phyloP scores from a whole-genome alignment of 2,329 filamentous ascomycete species.

The Cladorrhinum sp. region DNA sequence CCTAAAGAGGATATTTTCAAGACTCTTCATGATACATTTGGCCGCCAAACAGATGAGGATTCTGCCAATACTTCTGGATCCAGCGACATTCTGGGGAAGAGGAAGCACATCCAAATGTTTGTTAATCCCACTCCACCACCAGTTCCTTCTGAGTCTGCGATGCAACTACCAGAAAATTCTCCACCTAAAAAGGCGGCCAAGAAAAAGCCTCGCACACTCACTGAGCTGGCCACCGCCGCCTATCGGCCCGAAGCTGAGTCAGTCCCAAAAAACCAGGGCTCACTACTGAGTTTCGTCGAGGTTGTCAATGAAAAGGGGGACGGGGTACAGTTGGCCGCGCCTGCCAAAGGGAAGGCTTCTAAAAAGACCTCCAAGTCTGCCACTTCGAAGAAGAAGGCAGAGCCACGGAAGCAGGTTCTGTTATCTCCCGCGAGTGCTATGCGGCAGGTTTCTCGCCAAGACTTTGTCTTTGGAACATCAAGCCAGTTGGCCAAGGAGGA shows the following conservation, averaged over 20 bases:
- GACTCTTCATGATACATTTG: conserved; percentile 43
- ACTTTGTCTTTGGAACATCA: conserved; percentile 81
- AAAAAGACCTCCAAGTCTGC: conserved; percentile 35
- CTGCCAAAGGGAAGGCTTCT: conserved; percentile 37
- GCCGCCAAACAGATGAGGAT: conserved; percentile 32
- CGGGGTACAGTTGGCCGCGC: conserved; percentile 30
- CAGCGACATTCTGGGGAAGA: conserved; percentile 46
- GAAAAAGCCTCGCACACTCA: conserved; percentile 75
- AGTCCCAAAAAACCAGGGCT: conserved; percentile 32
- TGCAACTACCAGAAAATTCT: conserved; percentile 27
- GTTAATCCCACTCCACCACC: background rate
- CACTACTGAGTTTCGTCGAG: conserved; percentile 48
- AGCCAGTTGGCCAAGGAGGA: conserved; percentile 76
- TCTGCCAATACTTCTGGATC: conserved; percentile 7
- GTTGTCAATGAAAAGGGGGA: conserved; percentile 33
- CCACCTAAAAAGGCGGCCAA: conserved; percentile 53
- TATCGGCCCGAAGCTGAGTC: conserved; percentile 49
- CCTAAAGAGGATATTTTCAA: conserved; percentile 39
- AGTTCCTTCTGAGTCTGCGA: background rate
- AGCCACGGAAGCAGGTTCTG: conserved; percentile 47
- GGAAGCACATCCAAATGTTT: conserved; percentile 52
- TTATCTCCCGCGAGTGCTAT: conserved; percentile 68
- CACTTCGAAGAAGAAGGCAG: conserved; percentile 38
- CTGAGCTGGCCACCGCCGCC: conserved; percentile 70
- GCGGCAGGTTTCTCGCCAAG: conserved; percentile 63